A percentile compares a stretch with the other conserved stretches of the same genome.
Conservation (phyloP, 305 asterid genomes). For the Nicotiana rustica region DNA sequence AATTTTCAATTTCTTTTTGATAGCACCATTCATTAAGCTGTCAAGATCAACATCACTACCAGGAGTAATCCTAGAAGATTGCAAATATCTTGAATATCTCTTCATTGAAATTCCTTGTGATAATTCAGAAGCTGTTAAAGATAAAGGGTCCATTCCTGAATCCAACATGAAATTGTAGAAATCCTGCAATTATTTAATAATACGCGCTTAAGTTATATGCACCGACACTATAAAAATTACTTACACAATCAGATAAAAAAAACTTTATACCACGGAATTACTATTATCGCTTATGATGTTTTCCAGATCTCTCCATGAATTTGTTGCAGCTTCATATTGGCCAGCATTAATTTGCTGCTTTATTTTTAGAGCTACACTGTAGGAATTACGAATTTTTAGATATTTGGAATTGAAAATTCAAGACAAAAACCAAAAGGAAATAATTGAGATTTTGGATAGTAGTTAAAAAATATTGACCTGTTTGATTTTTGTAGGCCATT, state of each 20-base stretch:
- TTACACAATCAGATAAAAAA: not conserved
- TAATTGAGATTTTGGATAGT: not conserved
- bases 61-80: conserved; percentile 53
- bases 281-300: conserved; percentile 54
- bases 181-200: conserved; percentile 54
- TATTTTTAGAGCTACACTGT: conserved; percentile 76
- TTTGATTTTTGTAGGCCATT: conserved; percentile 68
- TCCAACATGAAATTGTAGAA: conserved; percentile 91
- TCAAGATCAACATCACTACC: conserved; percentile 63
- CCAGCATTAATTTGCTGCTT: conserved; percentile 61
- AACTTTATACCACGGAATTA: conserved; percentile 68
- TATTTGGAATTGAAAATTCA: not conserved
- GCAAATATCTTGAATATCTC: conserved; percentile 71
- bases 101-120: conserved; percentile 52
- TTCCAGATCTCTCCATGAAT: conserved; percentile 74
- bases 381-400: conserved; percentile 40
- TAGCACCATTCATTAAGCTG: conserved; percentile 73
- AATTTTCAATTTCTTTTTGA: conserved; percentile 76
- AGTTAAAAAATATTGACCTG: conserved; percentile 53
- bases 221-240: not conserved
- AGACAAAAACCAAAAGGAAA: not conserved
- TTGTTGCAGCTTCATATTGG: conserved; percentile 69
- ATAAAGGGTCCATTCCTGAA: conserved; percentile 67
- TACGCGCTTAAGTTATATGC: not conserved
- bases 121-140: conserved; percentile 59